Evolutionary conservation across 768 basidiomycete species (phyloP).

Genomic region (Lyophyllum atratum): DNA sequence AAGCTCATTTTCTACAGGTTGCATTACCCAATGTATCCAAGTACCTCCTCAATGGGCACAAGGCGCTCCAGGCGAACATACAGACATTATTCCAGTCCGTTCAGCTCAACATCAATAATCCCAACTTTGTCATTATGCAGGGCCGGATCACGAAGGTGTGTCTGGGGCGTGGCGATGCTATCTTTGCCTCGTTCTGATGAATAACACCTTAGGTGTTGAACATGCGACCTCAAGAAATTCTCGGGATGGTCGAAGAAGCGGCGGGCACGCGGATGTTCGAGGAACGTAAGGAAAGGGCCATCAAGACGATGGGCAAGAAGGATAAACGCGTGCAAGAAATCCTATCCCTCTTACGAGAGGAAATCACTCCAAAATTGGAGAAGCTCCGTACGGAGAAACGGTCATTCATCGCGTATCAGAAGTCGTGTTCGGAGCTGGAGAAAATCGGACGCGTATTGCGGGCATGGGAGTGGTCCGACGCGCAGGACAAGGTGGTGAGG

Average conservation of each 20-base stretch:
- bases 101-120: slow-evolving; percentile 99
- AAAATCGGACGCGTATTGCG: slow-evolving; percentile 77
- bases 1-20: slow-evolving; percentile 52
- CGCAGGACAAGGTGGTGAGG: slow-evolving; percentile 46
- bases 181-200: neutral
- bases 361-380: slow-evolving; percentile 93
- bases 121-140: slow-evolving; percentile 99
- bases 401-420: slow-evolving; percentile 87
- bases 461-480: slow-evolving; percentile 87
- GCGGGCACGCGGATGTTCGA: slow-evolving; percentile 99
- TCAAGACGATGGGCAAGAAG: slow-evolving; percentile 96
- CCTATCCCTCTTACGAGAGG: slow-evolving; percentile 75
- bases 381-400: slow-evolving; percentile 89
- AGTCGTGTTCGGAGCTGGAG: slow-evolving; percentile 85
- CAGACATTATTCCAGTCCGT: slow-evolving; percentile 96
- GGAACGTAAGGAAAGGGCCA: slow-evolving; percentile 95
- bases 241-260: slow-evolving; percentile 98
- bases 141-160: slow-evolving; percentile 95
- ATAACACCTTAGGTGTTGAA: slow-evolving; percentile 68
- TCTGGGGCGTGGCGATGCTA: neutral
- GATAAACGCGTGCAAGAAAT: slow-evolving; percentile 95
- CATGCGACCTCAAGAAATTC: slow-evolving; percentile 97
- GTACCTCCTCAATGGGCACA: slow-evolving; percentile 96
- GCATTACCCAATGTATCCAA: slow-evolving; percentile 92
- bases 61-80: slow-evolving; percentile 78